A percentile compares a stretch with the other conserved stretches of the same genome.
Conservation (phyloP, 768 basidiomycete genomes). For the Lentinula sp. region DNA sequence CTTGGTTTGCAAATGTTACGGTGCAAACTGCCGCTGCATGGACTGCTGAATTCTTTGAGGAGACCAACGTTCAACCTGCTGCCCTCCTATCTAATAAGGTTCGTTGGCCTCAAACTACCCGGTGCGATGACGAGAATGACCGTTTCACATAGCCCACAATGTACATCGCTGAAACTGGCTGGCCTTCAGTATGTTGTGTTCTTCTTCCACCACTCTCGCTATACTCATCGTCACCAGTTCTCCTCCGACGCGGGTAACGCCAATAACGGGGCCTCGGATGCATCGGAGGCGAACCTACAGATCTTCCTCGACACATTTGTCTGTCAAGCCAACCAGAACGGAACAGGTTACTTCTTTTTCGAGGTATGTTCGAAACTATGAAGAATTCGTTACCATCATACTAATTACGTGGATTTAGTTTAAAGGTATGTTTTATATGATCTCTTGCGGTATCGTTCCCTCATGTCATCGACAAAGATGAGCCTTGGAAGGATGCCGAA, state of each 20-base stretch:
- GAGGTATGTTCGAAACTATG: conserved; percentile 39
- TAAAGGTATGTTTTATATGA: conserved; percentile 53
- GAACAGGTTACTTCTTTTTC: conserved; percentile 85
- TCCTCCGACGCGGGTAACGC: conserved; percentile 54
- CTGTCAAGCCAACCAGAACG: conserved; percentile 79
- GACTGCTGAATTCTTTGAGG: conserved; percentile 76
- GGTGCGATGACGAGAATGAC: not conserved
- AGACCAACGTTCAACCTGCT: conserved; percentile 57
- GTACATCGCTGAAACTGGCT: conserved; percentile 94
- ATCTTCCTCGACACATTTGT: conserved; percentile 82
- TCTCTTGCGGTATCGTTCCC: conserved; percentile 5
- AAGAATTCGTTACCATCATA: not conserved
- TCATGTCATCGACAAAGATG: not conserved
- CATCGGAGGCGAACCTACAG: conserved; percentile 58
- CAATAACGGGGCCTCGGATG: conserved; percentile 63
- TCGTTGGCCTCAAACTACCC: not conserved
- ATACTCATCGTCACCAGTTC: conserved; percentile 26
- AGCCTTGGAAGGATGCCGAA: conserved; percentile 34
- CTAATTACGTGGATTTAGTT: conserved; percentile 71
- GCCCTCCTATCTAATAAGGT: conserved; percentile 49
- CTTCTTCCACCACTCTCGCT: not conserved
- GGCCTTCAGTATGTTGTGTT: conserved; percentile 56
- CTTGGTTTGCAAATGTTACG: conserved; percentile 86
- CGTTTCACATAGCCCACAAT: conserved; percentile 41
- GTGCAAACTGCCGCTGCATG: conserved; percentile 68